Conservation (phyloP, 2,329 filamentous ascomycete species). For the Ascochyta koolunga region DNA sequence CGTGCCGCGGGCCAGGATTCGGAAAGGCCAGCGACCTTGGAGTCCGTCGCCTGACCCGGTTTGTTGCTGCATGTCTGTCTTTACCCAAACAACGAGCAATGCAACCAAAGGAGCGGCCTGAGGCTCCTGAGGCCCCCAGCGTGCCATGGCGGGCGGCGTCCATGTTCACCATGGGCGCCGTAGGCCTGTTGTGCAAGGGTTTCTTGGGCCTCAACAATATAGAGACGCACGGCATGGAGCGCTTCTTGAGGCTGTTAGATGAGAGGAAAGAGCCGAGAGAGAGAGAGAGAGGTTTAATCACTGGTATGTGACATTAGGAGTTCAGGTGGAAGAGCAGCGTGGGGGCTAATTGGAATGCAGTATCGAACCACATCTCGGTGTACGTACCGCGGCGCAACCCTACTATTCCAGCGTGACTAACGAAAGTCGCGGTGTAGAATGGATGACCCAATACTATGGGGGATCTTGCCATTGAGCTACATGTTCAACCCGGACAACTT, state of each 20-base stretch:
- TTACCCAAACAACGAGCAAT: slow-evolving; percentile 36
- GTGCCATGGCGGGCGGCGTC: slow-evolving; percentile 76
- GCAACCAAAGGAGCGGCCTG: slow-evolving; percentile 49
- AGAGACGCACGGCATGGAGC: slow-evolving; percentile 76
- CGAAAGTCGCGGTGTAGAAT: slow-evolving; percentile 61
- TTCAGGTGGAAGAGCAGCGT: background rate
- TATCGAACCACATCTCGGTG: slow-evolving; percentile 89
- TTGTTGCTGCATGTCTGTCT: slow-evolving; percentile 22
- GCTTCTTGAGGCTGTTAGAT: slow-evolving; percentile 78
- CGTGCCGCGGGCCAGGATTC: slow-evolving; percentile 17
- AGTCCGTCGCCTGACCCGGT: background rate
- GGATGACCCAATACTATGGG: slow-evolving; percentile 95
- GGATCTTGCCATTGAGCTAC: slow-evolving; percentile 78
- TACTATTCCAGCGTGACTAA: slow-evolving; percentile 21
- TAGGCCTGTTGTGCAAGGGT: slow-evolving; percentile 70
- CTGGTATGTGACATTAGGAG: slow-evolving; percentile 61
- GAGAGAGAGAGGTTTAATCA: slow-evolving; percentile 79
- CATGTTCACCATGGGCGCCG: slow-evolving; percentile 74
- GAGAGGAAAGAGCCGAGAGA: slow-evolving; percentile 68
- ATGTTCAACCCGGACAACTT: slow-evolving; percentile 74
- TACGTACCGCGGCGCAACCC: slow-evolving; percentile 59
- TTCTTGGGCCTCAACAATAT: slow-evolving; percentile 79
- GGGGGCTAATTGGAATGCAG: slow-evolving; percentile 52
- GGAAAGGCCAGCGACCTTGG: slow-evolving; percentile 8
- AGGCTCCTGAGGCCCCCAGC: slow-evolving; percentile 58